phyloP scores from a whole-genome alignment of 208 protist genomes.

The Leptomonas seymouri region DNA sequence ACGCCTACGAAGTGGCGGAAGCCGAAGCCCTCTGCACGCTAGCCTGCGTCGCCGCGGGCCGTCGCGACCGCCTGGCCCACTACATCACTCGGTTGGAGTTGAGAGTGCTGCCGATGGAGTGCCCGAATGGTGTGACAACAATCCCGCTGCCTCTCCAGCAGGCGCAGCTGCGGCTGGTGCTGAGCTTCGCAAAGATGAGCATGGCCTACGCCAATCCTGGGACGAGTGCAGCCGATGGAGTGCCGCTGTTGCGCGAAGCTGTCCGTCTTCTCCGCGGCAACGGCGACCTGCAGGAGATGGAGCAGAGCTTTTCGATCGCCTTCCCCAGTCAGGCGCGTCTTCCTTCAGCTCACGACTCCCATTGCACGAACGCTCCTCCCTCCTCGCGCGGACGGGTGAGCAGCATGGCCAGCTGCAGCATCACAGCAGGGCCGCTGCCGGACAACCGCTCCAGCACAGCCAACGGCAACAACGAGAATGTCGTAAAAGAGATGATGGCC shows the following conservation, averaged over 20 bases:
- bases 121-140: neutral
- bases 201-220: neutral
- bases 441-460: constrained; percentile 5
- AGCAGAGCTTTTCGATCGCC: constrained; percentile 44
- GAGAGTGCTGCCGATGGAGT: constrained; percentile 26
- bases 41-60: constrained; percentile 26
- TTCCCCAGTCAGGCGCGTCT: constrained; percentile 22
- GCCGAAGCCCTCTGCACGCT: constrained; percentile 38
- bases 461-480: neutral
- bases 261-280: constrained; percentile 41
- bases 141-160: constrained; percentile 28
- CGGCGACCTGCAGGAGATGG: constrained; percentile 49
- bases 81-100: constrained; percentile 27
- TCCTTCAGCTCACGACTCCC: neutral
- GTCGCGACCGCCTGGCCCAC: constrained; percentile 22
- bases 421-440: neutral
- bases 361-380: constrained; percentile 10
- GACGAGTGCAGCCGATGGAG: neutral
- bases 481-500: constrained; percentile 20
- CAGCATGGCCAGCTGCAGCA: constrained; percentile 18
- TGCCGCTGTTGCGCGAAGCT: constrained; percentile 39
- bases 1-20: constrained; percentile 43
- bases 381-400: constrained; percentile 3
- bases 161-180: constrained; percentile 47
- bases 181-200: constrained; percentile 29